These are phyloP conservation scores for Aspergillus cejpii DNA, from an alignment of 2,329 filamentous ascomycete genomes.

Conservation along the genomic window DNA sequence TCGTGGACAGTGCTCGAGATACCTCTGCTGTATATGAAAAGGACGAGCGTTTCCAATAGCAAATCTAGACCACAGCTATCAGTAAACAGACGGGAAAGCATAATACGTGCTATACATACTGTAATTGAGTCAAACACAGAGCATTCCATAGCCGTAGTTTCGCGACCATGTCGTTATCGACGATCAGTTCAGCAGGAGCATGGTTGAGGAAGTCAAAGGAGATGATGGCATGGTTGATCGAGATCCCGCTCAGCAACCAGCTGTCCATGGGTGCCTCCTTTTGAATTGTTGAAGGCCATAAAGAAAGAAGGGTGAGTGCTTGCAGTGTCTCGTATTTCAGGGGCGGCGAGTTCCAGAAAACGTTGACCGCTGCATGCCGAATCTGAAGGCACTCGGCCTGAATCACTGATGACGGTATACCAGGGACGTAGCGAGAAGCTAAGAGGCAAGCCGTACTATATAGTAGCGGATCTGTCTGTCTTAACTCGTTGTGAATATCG, in stretches of 20 bases:
- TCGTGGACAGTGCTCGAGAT: conserved; percentile 27
- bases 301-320: conserved; percentile 27
- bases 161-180: conserved; percentile 25
- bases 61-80: conserved; percentile 14
- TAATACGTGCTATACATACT: conserved; percentile 17
- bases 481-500: conserved; percentile 21
- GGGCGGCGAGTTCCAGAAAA: conserved; percentile 26
- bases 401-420: conserved; percentile 23
- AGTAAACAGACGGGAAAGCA: conserved; percentile 5
- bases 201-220: conserved; percentile 20
- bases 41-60: conserved; percentile 29
- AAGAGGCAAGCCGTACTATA: conserved; percentile 32
- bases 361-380: conserved; percentile 26
- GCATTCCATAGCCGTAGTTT: conserved; percentile 33
- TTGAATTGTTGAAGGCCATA: conserved; percentile 29
- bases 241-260: conserved; percentile 34
- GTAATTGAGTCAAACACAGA: conserved; percentile 30
- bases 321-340: conserved; percentile 29
- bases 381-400: conserved; percentile 29
- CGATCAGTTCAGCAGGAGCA: conserved; percentile 17
- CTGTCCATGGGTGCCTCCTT: conserved; percentile 32
- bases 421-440: conserved; percentile 30
- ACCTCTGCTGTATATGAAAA: conserved; percentile 25
- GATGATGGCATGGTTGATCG: conserved; percentile 30
- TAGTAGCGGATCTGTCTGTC: conserved; percentile 25